phyloP scores from a whole-genome alignment of 768 basidiomycete species.

The Lactarius akahatsu region DNA sequence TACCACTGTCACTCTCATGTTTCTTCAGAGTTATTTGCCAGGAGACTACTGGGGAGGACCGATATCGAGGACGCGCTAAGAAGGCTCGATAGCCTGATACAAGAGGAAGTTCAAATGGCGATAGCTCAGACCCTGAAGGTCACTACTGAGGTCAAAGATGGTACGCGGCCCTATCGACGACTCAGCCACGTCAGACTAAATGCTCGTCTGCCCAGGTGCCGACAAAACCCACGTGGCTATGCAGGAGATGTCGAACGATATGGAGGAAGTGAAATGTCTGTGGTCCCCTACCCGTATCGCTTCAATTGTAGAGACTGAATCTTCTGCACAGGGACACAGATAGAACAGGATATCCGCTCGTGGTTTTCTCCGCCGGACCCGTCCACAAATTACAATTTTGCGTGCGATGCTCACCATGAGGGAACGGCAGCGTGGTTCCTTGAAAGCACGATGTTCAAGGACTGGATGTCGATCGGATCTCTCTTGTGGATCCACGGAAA shows the following conservation, averaged over 20 bases:
- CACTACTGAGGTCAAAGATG: not conserved
- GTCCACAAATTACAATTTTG: not conserved
- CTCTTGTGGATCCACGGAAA: not conserved
- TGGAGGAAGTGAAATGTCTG: not conserved
- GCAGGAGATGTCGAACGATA: not conserved
- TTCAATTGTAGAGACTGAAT: not conserved
- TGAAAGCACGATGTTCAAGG: not conserved
- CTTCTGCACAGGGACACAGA: not conserved
- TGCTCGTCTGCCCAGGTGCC: not conserved
- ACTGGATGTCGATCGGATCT: not conserved
- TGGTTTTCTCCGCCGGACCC: not conserved
- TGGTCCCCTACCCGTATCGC: not conserved
- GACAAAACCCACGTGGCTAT: not conserved
- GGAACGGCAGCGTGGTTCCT: not conserved
- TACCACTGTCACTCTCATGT: not conserved
- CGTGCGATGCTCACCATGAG: not conserved
- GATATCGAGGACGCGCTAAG: not conserved
- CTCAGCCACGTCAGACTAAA: not conserved
- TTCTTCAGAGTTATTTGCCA: not conserved
- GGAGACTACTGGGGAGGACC: not conserved
- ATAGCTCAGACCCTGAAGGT: not conserved
- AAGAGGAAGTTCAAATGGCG: not conserved
- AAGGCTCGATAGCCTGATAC: not conserved
- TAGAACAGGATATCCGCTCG: not conserved
- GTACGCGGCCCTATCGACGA: not conserved